Conservation (phyloP, 2,329 filamentous ascomycete genomes). For the Sporothrix dimorphospora region DNA sequence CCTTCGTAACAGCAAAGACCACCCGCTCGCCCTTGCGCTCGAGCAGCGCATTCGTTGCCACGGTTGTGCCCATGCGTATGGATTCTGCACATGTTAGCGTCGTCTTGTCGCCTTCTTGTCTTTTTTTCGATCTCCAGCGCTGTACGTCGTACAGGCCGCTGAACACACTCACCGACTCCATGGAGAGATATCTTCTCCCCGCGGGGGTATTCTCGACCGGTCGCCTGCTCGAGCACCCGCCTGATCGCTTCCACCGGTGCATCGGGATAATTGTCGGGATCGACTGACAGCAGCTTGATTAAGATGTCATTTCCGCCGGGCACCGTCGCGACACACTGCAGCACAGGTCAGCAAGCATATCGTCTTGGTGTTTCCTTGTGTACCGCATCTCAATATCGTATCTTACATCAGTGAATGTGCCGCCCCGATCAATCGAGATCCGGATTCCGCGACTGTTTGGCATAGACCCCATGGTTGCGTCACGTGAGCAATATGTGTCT, state of each 20-base stretch:
- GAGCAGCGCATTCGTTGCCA: constrained; percentile 88
- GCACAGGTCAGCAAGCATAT: no score
- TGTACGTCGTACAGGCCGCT: no score
- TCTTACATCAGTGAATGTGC: constrained; percentile 34
- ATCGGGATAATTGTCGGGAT: constrained; percentile 69
- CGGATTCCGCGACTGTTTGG: not conserved
- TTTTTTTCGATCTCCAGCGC: no score
- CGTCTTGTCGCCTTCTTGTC: no score
- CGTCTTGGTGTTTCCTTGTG: no score
- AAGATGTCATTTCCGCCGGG: constrained; percentile 42
- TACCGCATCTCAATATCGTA: no score
- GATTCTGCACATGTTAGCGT: no score
- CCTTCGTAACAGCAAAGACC: constrained; percentile 75
- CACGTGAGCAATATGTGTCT: no score
- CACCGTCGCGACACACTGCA: constrained; percentile 31
- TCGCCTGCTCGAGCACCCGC: constrained; percentile 47
- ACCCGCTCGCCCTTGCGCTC: constrained; percentile 82
- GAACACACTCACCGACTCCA: no score
- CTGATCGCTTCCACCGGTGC: constrained; percentile 68
- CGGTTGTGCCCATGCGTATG: constrained; percentile 85
- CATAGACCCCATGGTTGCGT: no score
- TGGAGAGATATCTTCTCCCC: no score
- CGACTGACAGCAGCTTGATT: constrained; percentile 68
- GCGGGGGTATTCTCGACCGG: no score
- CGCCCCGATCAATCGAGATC: constrained; percentile 31